Base-by-base conservation (phyloP, 139 green algal species). In the Chlorella vulgaris region DNA sequence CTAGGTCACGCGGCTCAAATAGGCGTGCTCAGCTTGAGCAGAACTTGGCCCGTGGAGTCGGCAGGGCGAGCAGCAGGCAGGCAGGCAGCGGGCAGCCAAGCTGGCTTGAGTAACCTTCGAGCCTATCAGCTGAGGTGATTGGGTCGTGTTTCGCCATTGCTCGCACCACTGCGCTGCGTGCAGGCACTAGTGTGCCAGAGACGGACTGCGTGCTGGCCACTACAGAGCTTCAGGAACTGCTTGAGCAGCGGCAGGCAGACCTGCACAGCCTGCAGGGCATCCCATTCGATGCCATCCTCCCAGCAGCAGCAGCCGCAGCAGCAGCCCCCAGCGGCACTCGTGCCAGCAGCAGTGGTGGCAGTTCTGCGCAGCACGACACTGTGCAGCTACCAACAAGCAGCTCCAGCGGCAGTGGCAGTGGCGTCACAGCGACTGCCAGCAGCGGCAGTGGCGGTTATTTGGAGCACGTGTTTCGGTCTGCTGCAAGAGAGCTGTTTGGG, bases 141-240 rank as follows among this genome's bases (percentile, higher is more conserved):
- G n/a, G n/a, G n/a, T n/a, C n/a, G n/a, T n/a, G n/a, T n/a, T n/a
- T n/a, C n/a, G n/a, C n/a, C n/a, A n/a, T n/a, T n/a, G n/a, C n/a
- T n/a, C n/a, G n/a, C n/a, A n/a, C n/a, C n/a, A n/a, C n/a, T n/a
- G n/a, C n/a, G n/a, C n/a, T n/a, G n/a, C n/a, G 26, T 81, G 71
- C 84, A 90, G 86, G 82, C 35, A 78, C 51, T 5, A 55, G 42
- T 5, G 74, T 92, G 31, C 86, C 91, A 4, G 95, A 98, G 84
- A 90, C 94, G 3, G 96, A 99, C 91, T 95, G 87, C 60, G 96
- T 98, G 58, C 87, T 99, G 50, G 96, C 96, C 4, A 98, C 95
- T 4, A 82, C 71, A 3, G 94, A 98, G 82, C 65, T 98, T 55
- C 87, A 92, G 61, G 85, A 94, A 78, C 86, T 98, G 81, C 84